Base-by-base conservation (phyloP, 164 flowering plant genomes). In the Stephania cephalantha region DNA sequence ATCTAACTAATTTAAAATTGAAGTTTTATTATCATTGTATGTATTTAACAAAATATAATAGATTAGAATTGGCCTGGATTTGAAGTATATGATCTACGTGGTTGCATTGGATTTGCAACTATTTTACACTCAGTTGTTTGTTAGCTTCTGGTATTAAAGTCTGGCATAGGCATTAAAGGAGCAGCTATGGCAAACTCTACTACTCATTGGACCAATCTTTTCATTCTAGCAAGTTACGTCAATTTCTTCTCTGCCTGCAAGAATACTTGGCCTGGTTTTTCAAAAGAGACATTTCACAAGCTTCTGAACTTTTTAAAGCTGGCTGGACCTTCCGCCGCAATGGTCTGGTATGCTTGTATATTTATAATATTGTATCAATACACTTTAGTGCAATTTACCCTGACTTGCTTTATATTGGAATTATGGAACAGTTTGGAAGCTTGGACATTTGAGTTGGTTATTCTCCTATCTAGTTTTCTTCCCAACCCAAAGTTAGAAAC, bases 151-250 rank as follows among this genome's bases (percentile, higher is more conserved):
- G 79, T 83, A 29, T 83, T 83, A 46, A 83, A 81, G 66, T 55
- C 77, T 4, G 80, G 75, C 6, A 64, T 83, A 7, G 84, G 84
- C 15, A 74, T 44, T 66, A 79, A 70, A 69, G 87, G 84, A 4
- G 84, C 85, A 55, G 87, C 87, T 29, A 9, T 83, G 64, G 84
- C 87, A 0, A 83, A 76, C 58, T n/a, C 76, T 15, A 55, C 83
- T 71, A 81, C 87, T 17, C 70, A 79, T 72, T 81, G 82, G 82
- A 69, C 75, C 50, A 83, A 81, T 50, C 70, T 79, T 10, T 1
- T 79, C 29, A 6, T 81, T 5, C 22, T 83, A 74, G 79, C 66
- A 12, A 58, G 72, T 46, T 83, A 77, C 68, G 71, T 80, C 53
- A 75, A 74, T 44, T 69, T 78, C 72, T 82, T 82, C 46, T 68